These are phyloP conservation scores for Ustilago sp. DNA, from an alignment of 1,284 basidiomycete species.

Conservation along the genomic window DNA sequence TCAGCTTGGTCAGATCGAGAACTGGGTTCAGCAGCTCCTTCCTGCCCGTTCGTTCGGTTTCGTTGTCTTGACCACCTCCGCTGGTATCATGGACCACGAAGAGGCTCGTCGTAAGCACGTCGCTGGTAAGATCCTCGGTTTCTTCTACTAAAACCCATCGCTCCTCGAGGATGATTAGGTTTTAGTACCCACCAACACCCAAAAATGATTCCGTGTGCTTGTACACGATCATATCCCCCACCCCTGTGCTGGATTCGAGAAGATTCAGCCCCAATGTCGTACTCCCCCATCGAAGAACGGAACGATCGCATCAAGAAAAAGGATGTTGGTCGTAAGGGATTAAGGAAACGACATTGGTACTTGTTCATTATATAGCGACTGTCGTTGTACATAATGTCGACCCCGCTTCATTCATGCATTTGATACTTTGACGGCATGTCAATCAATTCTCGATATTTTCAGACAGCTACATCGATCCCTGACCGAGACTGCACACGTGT, in stretches of 20 bases:
- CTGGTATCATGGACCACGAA: slow-evolving; percentile 99
- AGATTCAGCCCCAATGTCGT: slow-evolving; percentile 29
- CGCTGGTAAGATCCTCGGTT: slow-evolving; percentile 79
- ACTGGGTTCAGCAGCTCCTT: slow-evolving; percentile 74
- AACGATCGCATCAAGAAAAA: slow-evolving; percentile 5
- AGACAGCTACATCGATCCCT: not conserved
- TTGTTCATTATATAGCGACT: not conserved
- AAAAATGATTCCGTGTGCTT: slow-evolving; percentile 31
- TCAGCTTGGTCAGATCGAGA: slow-evolving; percentile 90
- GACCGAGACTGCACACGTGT: not conserved
- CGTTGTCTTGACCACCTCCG: slow-evolving; percentile 96
- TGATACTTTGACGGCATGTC: not conserved
- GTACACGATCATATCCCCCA: slow-evolving; percentile 26
- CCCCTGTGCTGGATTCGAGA: slow-evolving; percentile 11
- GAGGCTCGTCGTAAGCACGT: slow-evolving; percentile 99
- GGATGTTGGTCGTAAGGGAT: slow-evolving; percentile 30
- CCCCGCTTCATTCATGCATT: slow-evolving; percentile 1
- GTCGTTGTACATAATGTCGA: slow-evolving; percentile 43
- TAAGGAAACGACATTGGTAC: slow-evolving; percentile 39
- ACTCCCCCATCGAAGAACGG: slow-evolving; percentile 31
- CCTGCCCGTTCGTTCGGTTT: slow-evolving; percentile 88
- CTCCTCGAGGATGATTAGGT: no score
- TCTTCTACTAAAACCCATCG: slow-evolving; percentile 64
- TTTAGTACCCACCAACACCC: not conserved
- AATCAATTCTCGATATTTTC: slow-evolving; percentile 1